phyloP scores from a whole-genome alignment of 1,284 basidiomycete genomes.

The Cutaneotrichosporon cutaneum region DNA sequence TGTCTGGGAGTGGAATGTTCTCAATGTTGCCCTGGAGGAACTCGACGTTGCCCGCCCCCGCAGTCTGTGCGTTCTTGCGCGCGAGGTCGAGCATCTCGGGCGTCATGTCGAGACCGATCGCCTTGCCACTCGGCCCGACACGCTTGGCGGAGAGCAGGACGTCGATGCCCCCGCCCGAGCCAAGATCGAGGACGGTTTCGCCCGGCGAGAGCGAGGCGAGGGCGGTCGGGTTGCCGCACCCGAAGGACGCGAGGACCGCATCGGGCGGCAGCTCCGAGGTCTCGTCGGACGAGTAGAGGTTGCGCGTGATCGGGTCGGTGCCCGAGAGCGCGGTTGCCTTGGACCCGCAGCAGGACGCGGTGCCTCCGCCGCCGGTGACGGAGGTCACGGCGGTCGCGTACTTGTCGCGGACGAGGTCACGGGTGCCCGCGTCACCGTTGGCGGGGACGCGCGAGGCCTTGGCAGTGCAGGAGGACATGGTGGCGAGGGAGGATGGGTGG shows the following conservation, averaged over 20 bases:
- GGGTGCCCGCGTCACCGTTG: constrained; percentile 7
- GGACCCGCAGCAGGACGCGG: constrained; percentile 20
- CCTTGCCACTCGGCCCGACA: constrained; percentile 58
- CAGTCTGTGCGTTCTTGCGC: constrained; percentile 55
- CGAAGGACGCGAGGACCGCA: constrained; percentile 26
- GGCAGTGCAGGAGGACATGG: neutral
- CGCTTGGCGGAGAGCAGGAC: constrained; percentile 58
- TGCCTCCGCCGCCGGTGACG: neutral
- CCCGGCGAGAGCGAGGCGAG: constrained; percentile 51
- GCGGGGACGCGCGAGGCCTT: neutral
- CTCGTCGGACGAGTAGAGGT: constrained; percentile 22
- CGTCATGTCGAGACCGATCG: constrained; percentile 60
- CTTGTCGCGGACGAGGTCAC: constrained; percentile 18
- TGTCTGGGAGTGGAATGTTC: constrained; percentile 56
- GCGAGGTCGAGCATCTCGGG: constrained; percentile 26
- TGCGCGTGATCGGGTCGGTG: constrained; percentile 25
- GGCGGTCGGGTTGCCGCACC: constrained; percentile 28
- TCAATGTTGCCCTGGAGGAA: constrained; percentile 56
- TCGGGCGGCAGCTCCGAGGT: constrained; percentile 20
- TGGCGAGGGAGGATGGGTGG: neutral
- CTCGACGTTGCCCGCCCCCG: constrained; percentile 54
- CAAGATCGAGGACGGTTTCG: constrained; percentile 60
- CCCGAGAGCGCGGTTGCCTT: constrained; percentile 16
- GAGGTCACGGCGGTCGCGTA: constrained; percentile 11
- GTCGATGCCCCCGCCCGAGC: constrained; percentile 60